A percentile compares a stretch with the other conserved stretches of the same genome.
phyloP scores from a whole-genome alignment of 78 protist genomes.

The Neovahlkampfia damariscottae region DNA sequence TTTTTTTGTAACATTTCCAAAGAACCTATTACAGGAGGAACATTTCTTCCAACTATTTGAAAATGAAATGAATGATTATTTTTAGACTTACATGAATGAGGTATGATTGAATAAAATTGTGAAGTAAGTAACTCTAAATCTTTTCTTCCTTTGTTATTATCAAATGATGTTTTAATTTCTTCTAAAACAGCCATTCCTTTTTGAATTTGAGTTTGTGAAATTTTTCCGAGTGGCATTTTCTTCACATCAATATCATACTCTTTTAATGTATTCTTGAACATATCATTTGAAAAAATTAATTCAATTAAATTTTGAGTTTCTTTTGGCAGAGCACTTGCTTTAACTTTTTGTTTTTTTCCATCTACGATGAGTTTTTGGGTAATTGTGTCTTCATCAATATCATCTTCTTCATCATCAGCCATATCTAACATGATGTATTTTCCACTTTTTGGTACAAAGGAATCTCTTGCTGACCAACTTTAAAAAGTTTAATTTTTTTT shows the following conservation, averaged over 20 bases:
- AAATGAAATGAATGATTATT: not conserved
- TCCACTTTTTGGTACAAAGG: not conserved
- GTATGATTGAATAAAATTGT: slow-evolving; percentile 37
- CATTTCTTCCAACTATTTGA: slow-evolving; percentile 4
- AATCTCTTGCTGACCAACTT: not conserved
- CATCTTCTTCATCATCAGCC: slow-evolving; percentile 19
- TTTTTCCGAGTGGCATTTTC: slow-evolving; percentile 21
- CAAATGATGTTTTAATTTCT: not conserved
- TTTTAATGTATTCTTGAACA: not conserved
- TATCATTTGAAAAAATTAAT: slow-evolving; percentile 7
- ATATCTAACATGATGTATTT: slow-evolving; percentile 25
- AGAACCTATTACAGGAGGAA: slow-evolving; percentile 11
- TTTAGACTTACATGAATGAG: slow-evolving; percentile 35
- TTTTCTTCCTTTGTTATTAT: not conserved
- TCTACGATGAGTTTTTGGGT: not conserved
- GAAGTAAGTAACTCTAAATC: not conserved
- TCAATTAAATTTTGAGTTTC: not conserved
- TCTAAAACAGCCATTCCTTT: slow-evolving; percentile 12
- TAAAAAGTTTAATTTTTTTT: too few species aligned
- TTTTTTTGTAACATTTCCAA: not conserved
- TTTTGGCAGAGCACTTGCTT: slow-evolving; percentile 1
- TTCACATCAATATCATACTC: not conserved
- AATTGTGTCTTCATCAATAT: slow-evolving; percentile 1
- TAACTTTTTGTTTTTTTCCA: not conserved
- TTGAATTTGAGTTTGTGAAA: slow-evolving; percentile 12